Evolutionary conservation across 805 yeast genomes (phyloP), one percentile per base, ranked within the genome.

Genomic region (Lipomyces yamanashiensis): DNA sequence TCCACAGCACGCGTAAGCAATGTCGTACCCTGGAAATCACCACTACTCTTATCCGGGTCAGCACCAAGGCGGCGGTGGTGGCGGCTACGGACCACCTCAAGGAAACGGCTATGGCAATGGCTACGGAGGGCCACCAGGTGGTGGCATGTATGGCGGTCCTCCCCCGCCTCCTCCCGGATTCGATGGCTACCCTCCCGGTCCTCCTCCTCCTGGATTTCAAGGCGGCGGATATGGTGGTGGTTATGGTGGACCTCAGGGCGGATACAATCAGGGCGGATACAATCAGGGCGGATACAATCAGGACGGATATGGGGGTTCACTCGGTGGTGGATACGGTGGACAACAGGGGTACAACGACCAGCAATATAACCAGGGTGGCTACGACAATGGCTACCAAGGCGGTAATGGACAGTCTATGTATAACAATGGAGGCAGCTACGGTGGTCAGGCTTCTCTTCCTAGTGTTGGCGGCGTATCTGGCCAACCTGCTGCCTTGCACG

Each of bases 21-120:
- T 71, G 74, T 64, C 74, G 15, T 74, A 71, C 66, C 80, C 80
- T 10, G 80, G 79, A 33, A 73, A 68, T 41, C 75, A 77, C 52
- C 72, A 71, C 15, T 70, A 77, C 64, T 64, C 75, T 15, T 77
- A 77, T 63, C 67, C 40, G 15, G 59, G 69, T 52, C 71, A 71
- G 47, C 59, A 53, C 52, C 33, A 47, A 41, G 44, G 61, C 10
- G 58, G 51, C 33, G 53, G 54, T 15, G 33, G 41, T 15, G 43
- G 43, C 36, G 52, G 45, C 19, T 55, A 55, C 36, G 53, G 53
- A 13, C 53, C 34, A 6, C 59, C 43, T 21, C 59, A 19, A 21
- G 45, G 45, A 5, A 33, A 10, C 39, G 58, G 58, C 19, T 55
- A 49, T 19, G 47, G 57, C 44, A 51, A 55, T 17, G 40, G 43